Conservation (phyloP, 225 moss, liverwort and hornwort species). For the Marchantia paleacea region DNA sequence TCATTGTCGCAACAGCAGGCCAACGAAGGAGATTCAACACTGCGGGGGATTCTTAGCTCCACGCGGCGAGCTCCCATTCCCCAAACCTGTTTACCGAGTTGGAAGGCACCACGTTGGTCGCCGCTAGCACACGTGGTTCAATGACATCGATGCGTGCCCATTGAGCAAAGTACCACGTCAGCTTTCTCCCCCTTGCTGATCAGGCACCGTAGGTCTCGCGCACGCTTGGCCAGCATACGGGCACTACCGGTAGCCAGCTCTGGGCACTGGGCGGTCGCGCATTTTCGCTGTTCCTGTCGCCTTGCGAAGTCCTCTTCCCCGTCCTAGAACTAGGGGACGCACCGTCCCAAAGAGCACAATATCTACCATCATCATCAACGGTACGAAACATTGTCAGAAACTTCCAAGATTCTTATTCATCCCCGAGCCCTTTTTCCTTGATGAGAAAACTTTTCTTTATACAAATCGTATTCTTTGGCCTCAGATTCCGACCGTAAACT, state of each 20-base stretch:
- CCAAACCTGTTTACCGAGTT: not conserved
- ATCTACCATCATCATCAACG: no score
- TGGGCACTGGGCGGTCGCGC: conserved; percentile 1
- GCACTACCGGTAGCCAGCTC: no score
- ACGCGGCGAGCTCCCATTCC: not conserved
- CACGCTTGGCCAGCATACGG: not conserved
- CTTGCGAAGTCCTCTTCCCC: not conserved
- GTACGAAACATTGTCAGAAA: no score
- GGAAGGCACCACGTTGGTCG: not conserved
- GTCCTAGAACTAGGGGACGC: not conserved
- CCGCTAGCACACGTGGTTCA: not conserved
- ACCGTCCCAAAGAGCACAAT: not conserved
- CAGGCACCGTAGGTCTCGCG: conserved; percentile 3
- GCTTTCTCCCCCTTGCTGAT: not conserved
- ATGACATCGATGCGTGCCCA: not conserved
- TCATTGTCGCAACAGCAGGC: not conserved
- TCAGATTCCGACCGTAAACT: no score
- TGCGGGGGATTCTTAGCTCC: not conserved
- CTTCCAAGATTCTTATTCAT: no score
- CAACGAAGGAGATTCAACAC: conserved; percentile 1
- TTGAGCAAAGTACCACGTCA: conserved; percentile 8
- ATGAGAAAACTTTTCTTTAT: no score
- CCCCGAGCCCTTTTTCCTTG: no score
- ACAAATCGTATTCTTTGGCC: no score
- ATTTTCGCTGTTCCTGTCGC: conserved; percentile 1